Base-by-base conservation (phyloP, 352 stramenopile species). In the Pythium pectinolyticum region DNA sequence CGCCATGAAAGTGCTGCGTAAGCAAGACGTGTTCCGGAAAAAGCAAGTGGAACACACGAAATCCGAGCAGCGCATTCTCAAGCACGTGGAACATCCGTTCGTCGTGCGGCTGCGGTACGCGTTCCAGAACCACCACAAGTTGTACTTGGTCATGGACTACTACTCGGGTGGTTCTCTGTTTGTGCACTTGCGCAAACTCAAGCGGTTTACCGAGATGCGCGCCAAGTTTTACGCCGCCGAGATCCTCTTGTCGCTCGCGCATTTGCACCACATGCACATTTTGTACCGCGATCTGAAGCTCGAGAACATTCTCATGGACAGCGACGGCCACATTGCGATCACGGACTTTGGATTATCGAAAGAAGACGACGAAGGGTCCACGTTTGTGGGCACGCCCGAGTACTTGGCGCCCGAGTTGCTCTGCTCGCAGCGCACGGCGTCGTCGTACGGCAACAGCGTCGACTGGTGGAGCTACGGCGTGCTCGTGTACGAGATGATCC, bases 101-200 rank as follows among this genome's bases (percentile, higher is more conserved):
- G 77, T 97, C n/a, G 87, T 96, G 59, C 82, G 83, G 0, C 58
- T 97, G 35, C 77, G 88, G 27, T 96, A 94, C 66, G 85, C 87
- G 3, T 97, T 97, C 72, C 89, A 97, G 71, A 94, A 92, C 57
- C 64, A 90, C 30, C 75, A 93, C 68, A 95, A 95, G 61, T 65
- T 97, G 34, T 95, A 95, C 51, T 52, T 97, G 19, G 86, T 97
- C 10, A 92, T 96, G 80, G 89, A 96, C 48, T 97, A 96, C 69
- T 96, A 92, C 73, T 81, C 73, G 41, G 88, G 89, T 28, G 89
- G 89, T 19, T 91, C 83, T 60, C 69, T 97, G 24, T 94, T 94
- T 65, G 77, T 92, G 35, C 89, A 96, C 65, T 40, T 97, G 55
- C 80, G 80, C 55, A 94, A 94, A 53, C 74, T 75, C 56, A 86